These are phyloP conservation scores for Phoenix roebelenii DNA, from an alignment of 176 grass and related monocot genomes.

Conservation along the genomic window DNA sequence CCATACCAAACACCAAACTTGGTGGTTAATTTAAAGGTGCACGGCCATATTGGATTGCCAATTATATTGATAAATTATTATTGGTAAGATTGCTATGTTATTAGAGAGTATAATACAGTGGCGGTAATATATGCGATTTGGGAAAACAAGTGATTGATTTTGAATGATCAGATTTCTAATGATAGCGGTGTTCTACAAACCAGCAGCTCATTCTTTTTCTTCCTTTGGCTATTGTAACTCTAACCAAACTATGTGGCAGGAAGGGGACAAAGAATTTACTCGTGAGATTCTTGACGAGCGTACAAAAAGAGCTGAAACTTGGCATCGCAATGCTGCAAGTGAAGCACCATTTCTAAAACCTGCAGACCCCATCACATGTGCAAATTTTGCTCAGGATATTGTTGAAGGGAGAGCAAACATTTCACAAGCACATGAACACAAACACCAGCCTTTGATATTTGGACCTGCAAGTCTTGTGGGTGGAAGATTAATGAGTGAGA, in stretches of 20 bases:
- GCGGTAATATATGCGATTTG: too few relatives aligned
- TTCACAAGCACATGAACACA: constrained; percentile 83
- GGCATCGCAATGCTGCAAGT: constrained; percentile 71
- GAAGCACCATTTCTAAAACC: constrained; percentile 53
- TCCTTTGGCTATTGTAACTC: too few relatives aligned
- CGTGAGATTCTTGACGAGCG: constrained; percentile 82
- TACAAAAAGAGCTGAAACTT: constrained; percentile 56
- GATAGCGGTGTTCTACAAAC: too few relatives aligned
- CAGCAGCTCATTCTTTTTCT: too few relatives aligned
- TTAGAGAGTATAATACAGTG: too few relatives aligned
- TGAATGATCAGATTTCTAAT: too few relatives aligned
- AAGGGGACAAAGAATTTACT: constrained; percentile 58
- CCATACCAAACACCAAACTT: too few relatives aligned
- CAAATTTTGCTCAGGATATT: constrained; percentile 92
- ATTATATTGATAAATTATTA: too few relatives aligned
- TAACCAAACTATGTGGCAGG: constrained; percentile 12
- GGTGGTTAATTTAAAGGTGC: too few relatives aligned
- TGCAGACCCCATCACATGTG: constrained; percentile 86
- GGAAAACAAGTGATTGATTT: too few relatives aligned
- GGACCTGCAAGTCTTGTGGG: constrained; percentile 77
- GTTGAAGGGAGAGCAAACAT: constrained; percentile 81
- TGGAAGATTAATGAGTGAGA: constrained; percentile 55
- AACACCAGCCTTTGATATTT: constrained; percentile 89
- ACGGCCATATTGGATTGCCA: too few relatives aligned
- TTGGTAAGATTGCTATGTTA: too few relatives aligned